Base-by-base conservation (phyloP, 177 flowering plant genomes). In the Telopea speciosissima region DNA sequence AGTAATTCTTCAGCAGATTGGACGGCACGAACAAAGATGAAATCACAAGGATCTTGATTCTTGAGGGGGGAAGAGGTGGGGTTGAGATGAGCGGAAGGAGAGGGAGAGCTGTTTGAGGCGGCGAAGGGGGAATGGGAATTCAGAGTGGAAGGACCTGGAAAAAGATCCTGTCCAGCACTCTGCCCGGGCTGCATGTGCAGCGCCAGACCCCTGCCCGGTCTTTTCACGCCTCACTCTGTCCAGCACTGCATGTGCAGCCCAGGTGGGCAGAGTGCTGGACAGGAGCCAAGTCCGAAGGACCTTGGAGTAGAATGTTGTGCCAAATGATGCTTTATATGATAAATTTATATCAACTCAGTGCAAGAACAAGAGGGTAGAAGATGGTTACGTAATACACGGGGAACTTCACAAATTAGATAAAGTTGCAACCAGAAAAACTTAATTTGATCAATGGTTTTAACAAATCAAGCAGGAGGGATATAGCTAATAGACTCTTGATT, bases 71-170 rank as follows among this genome's bases (percentile, higher is more conserved):
- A 73, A 68, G 14, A 45, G 66, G 22, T 49, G 49, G n/a, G 76
- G 75, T 66, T 74, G 71, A 13, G 75, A 69, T 26, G 74, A 67
- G 58, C 54, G 70, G 65, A 84, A 82, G 19, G 84, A 44, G 21
- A 9, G 59, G 26, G 87, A 82, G 24, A 91, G 84, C 23, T 85
- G 90, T 58, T 70, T 83, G 58, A 91, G 86, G 65, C 95, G 90
- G 62, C 91, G 87, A 56, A 64, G 21, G 31, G 95, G 95, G 74
- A 88, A 87, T 0, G 93, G 91, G 79, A 84, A 86, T 25, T 91
- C 91, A n/a, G 95, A 82, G 85, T 90, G 86, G 81, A 91, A 82
- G 67, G 90, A 80, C n/a, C n/a, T n/a, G n/a, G n/a, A n/a, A n/a
- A n/a, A n/a, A n/a, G n/a, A n/a, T n/a, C n/a, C n/a, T n/a, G n/a